A percentile compares a stretch with the other conserved stretches of the same genome.
phyloP scores from a whole-genome alignment of 176 grass and related monocot genomes.

The Thalia dealbata region DNA sequence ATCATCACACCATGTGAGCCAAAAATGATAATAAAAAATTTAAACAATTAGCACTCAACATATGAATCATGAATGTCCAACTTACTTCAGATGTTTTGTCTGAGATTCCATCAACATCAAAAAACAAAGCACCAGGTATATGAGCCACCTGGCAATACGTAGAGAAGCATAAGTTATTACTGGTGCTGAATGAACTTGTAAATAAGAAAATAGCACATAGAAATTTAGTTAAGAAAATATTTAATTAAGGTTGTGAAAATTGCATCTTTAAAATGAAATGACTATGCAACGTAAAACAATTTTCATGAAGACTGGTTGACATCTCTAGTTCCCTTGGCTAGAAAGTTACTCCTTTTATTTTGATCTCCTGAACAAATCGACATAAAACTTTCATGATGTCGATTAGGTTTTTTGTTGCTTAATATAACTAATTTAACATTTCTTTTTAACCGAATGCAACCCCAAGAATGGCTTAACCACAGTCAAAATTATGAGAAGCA shows the following conservation, averaged over 20 bases:
- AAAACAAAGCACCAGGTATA: conserved; percentile 89
- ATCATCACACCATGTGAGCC: no score
- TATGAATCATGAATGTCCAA: conserved; percentile 4
- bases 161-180: neutral
- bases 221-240: neutral
- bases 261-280: neutral
- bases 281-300: neutral
- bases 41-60: neutral
- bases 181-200: no score
- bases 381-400: no score
- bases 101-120: conserved; percentile 93
- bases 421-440: neutral
- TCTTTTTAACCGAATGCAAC: neutral
- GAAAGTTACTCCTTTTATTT: no score
- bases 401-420: no score
- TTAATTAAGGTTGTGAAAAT: no score
- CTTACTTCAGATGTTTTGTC: conserved; percentile 72
- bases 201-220: neutral
- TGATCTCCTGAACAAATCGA: no score
- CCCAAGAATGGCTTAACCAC: neutral
- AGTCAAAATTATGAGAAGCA: neutral
- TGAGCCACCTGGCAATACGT: conserved; percentile 67
- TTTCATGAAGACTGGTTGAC: no score
- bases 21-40: neutral
- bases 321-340: no score